A percentile compares a stretch with the other conserved stretches of the same genome.
Evolutionary conservation across 352 stramenopile species (phyloP).

Genomic region (Globisporangium acanthophoron): DNA sequence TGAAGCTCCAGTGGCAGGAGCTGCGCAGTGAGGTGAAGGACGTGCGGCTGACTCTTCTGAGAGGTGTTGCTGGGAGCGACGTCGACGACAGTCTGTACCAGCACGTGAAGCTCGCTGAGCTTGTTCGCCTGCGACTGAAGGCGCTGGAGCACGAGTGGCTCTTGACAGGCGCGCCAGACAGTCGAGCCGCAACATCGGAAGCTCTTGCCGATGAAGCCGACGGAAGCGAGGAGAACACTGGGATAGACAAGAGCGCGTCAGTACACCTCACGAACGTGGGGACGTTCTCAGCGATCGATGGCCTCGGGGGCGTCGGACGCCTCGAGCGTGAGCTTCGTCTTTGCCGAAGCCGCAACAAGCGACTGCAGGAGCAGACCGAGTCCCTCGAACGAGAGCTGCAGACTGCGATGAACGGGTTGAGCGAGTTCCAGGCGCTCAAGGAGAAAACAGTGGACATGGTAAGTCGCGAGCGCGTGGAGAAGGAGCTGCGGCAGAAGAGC

Average conservation of each 20-base stretch:
- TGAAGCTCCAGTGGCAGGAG: slow-evolving; percentile 33
- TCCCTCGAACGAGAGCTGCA: slow-evolving; percentile 52
- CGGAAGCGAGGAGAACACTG: neutral
- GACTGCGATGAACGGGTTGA: slow-evolving; percentile 31
- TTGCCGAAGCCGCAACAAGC: slow-evolving; percentile 69
- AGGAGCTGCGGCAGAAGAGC: slow-evolving; percentile 74
- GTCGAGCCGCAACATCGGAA: neutral
- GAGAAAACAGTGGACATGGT: slow-evolving; percentile 74
- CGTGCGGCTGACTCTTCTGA: slow-evolving; percentile 45
- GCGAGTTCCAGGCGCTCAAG: slow-evolving; percentile 65
- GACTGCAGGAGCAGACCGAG: slow-evolving; percentile 40
- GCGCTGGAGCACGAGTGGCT: slow-evolving; percentile 54
- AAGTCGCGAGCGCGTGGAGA: slow-evolving; percentile 79
- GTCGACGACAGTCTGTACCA: slow-evolving; percentile 58
- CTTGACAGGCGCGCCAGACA: slow-evolving; percentile 19
- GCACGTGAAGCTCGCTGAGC: slow-evolving; percentile 62
- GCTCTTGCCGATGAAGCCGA: neutral
- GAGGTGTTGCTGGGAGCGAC: slow-evolving; percentile 41
- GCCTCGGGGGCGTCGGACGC: slow-evolving; percentile 46
- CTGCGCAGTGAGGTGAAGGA: slow-evolving; percentile 45
- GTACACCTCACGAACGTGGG: slow-evolving; percentile 56
- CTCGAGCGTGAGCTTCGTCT: slow-evolving; percentile 70
- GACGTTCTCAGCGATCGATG: slow-evolving; percentile 55
- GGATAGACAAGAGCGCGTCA: neutral
- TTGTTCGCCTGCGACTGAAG: slow-evolving; percentile 68